Evolutionary conservation across 2,329 filamentous ascomycete genomes (phyloP), one percentile per base, ranked within the genome.

Genomic region (Neoarthrinium moseri): DNA sequence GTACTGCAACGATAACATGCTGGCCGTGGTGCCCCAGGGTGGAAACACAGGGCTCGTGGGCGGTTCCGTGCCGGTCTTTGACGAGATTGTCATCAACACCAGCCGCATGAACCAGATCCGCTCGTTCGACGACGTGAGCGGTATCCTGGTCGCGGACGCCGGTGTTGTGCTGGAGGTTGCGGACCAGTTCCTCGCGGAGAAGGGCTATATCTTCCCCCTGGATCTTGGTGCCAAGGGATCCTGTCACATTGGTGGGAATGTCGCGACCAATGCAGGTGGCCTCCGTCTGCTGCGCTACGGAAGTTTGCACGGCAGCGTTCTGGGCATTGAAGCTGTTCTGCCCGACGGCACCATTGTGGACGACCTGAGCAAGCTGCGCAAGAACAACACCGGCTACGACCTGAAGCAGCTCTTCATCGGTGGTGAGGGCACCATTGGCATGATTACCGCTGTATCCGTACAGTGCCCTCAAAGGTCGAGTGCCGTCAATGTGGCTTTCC

Each of bases 351-450:
- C 91, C 6, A 80, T 99, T 56, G 78, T 99, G 36, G 84, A 97
- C 58, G 91, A 96, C 58, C 82, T 99, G 24, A 87, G 83, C 56
- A 91, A 81, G 49, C 75, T 99, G 47, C 84, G 94, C 55, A 99
- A 99, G 77, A 97, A 99, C 77, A 99, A 99, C 73, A 99, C 94
- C 2, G 94, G 94, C 22, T 99, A 97, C 69, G 95, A 99, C 65
- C 65, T 83, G 52, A 72, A 75, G 56, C 80, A 84, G 59, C 64
- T 87, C 27, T 96, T 99, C 66, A 95, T 99, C 59, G 94, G 94
- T 36, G 89, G 85, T 24, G 94, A 99, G 68, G 94, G 94, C 20
- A 97, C 94, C 5, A 87, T 97, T 52, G 94, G 94, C 43, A 87
- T 97, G 59, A 88, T 99, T 58, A 99, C 94, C 15, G 91, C 82